A percentile compares a stretch with the other conserved stretches of the same genome.
These are phyloP conservation scores for Coleophoma eucalyptorum DNA, from an alignment of 2,329 filamentous ascomycete species.

Conservation along the genomic window DNA sequence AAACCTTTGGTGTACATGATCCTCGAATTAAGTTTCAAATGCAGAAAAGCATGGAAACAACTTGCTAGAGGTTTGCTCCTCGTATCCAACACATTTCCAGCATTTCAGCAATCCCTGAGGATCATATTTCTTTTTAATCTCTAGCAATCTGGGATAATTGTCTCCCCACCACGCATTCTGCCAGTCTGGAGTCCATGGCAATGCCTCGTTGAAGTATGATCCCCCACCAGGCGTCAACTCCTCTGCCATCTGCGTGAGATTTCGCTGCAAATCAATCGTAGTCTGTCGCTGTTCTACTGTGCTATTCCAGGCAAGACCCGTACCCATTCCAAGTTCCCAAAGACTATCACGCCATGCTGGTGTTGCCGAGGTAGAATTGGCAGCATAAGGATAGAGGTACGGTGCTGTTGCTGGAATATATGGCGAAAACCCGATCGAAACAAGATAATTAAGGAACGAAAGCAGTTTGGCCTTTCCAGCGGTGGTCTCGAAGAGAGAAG, in stretches of 20 bases:
- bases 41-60: conserved; percentile 7
- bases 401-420: conserved; percentile 12
- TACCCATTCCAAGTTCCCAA: conserved; percentile 8
- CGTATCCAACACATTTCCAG: conserved; percentile 8
- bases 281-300: conserved; percentile 2
- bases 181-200: conserved; percentile 12
- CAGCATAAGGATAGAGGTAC: conserved; percentile 7
- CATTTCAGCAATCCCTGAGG: conserved; percentile 2
- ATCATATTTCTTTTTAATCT: conserved; percentile 17
- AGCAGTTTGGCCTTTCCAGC: conserved; percentile 5
- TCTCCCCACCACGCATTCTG: conserved; percentile 11
- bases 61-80: conserved; percentile 4
- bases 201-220: conserved; percentile 14
- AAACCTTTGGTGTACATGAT: no score
- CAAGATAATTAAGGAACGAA: conserved; percentile 5
- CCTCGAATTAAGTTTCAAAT: background rate
- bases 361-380: conserved; percentile 12
- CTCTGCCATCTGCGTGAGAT: conserved; percentile 1
- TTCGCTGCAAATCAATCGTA: background rate
- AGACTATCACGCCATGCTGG: conserved; percentile 10
- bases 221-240: conserved; percentile 8
- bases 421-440: conserved; percentile 4
- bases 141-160: conserved; percentile 11
- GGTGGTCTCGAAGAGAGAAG: conserved; percentile 5
- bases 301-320: conserved; percentile 6